These are phyloP conservation scores for Phytophthora tubulina DNA, from an alignment of 352 stramenopile species.

Conservation along the genomic window DNA sequence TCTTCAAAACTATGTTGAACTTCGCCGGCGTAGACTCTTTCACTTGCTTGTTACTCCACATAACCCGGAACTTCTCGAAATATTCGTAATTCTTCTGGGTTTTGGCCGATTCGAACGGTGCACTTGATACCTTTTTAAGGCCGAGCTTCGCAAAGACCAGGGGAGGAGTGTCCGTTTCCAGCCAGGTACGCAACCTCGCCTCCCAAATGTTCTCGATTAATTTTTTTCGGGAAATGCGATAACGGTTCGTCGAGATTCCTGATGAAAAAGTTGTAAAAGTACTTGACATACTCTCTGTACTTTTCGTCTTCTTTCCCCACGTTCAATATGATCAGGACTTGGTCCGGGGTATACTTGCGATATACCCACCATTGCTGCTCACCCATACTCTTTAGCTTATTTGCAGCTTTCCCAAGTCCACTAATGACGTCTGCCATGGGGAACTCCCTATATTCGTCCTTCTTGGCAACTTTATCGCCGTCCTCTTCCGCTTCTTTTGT, in stretches of 20 bases:
- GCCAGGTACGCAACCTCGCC: background rate
- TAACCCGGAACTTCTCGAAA: background rate
- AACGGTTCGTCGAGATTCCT: background rate
- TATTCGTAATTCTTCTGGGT: background rate
- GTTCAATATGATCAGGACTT: conserved; percentile 1
- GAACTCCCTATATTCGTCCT: background rate
- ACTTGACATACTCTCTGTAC: background rate
- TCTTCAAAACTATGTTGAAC: background rate
- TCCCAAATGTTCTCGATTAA: conserved; percentile 1
- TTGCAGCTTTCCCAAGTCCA: background rate
- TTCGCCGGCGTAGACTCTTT: background rate
- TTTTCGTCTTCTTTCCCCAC: background rate
- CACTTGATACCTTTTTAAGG: background rate
- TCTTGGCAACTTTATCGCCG: background rate
- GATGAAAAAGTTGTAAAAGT: background rate
- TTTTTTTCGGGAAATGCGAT: background rate
- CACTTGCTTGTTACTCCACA: background rate
- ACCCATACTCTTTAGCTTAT: background rate
- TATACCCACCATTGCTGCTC: background rate
- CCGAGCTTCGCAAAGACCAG: background rate
- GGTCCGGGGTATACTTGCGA: background rate
- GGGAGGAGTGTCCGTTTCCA: background rate
- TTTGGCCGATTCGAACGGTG: background rate
- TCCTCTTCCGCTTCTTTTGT: background rate
- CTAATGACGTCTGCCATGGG: background rate